Conservation (phyloP, 106 monocot genomes). For the Allium fistulosum region DNA sequence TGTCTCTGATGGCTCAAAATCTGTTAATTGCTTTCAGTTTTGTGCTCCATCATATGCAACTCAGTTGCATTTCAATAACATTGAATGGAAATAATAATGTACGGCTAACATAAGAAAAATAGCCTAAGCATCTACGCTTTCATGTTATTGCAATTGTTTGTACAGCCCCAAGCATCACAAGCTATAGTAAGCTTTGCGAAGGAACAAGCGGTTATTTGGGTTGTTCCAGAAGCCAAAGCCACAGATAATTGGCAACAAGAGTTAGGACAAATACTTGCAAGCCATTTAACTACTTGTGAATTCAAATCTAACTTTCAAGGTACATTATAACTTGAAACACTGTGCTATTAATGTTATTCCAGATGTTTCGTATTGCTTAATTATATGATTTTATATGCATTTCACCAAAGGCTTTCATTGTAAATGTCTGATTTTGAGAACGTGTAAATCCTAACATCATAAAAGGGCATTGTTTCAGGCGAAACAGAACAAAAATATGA, state of each 20-base stretch:
- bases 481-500: no score
- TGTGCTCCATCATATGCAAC: not conserved
- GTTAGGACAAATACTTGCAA: constrained; percentile 39
- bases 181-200: constrained; percentile 35
- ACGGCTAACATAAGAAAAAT: no score
- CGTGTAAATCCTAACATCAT: no score
- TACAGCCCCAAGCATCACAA: constrained; percentile 32
- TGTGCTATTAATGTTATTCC: not conserved
- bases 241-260: constrained; percentile 35
- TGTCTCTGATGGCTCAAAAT: not conserved
- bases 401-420: no score
- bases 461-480: no score
- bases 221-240: constrained; percentile 26
- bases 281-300: constrained; percentile 46
- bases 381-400: no score
- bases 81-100: not conserved
- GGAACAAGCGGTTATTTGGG: constrained; percentile 32
- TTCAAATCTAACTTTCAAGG: constrained; percentile 42
- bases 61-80: not conserved
- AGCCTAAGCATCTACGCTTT: no score
- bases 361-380: no score
- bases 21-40: no score
- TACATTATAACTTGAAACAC: constrained; percentile 2
- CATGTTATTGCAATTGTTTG: not conserved
- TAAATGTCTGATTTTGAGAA: no score